phyloP scores from a whole-genome alignment of 163 green algal species.

The Coccomyxa subellipsoidea region DNA sequence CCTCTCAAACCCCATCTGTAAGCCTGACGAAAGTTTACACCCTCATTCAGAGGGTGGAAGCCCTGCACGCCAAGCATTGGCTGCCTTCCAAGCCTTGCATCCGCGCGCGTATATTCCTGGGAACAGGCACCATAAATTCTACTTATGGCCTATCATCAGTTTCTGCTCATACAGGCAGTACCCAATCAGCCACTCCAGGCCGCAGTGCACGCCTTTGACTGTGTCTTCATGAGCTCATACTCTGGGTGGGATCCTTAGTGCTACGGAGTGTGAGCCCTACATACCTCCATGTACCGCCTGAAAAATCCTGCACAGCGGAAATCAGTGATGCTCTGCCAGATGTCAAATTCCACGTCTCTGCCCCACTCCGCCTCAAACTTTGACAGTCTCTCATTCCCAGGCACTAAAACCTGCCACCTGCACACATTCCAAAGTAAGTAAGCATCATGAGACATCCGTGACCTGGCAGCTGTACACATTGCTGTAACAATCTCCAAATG shows the following conservation, averaged over 20 bases:
- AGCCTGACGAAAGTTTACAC: slow-evolving; percentile 24
- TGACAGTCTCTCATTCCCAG: neutral
- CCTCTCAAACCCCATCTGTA: slow-evolving; percentile 16
- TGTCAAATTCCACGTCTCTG: slow-evolving; percentile 21
- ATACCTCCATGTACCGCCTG: neutral
- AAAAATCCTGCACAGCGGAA: slow-evolving; percentile 17
- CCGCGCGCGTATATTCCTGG: neutral
- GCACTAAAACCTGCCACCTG: slow-evolving; percentile 22
- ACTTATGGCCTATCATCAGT: too few relatives aligned
- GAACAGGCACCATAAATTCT: too few relatives aligned
- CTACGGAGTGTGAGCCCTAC: too few relatives aligned
- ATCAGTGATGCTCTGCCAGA: slow-evolving; percentile 13
- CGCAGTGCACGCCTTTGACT: too few relatives aligned
- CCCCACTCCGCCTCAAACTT: neutral
- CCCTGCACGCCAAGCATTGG: neutral
- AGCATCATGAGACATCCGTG: neutral
- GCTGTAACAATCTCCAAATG: neutral
- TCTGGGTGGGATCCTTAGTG: too few relatives aligned
- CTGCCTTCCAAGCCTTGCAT: neutral
- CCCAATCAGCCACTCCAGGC: neutral
- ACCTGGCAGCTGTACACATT: neutral
- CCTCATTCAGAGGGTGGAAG: slow-evolving; percentile 33
- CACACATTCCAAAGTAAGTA: neutral
- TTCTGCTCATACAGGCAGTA: neutral
- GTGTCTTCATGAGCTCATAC: too few relatives aligned